Percentiles rank a stretch among this genome's conserved stretches.
Evolutionary conservation across 2,329 filamentous ascomycete species (phyloP).

Genomic region (Neofusicoccum sp.): DNA sequence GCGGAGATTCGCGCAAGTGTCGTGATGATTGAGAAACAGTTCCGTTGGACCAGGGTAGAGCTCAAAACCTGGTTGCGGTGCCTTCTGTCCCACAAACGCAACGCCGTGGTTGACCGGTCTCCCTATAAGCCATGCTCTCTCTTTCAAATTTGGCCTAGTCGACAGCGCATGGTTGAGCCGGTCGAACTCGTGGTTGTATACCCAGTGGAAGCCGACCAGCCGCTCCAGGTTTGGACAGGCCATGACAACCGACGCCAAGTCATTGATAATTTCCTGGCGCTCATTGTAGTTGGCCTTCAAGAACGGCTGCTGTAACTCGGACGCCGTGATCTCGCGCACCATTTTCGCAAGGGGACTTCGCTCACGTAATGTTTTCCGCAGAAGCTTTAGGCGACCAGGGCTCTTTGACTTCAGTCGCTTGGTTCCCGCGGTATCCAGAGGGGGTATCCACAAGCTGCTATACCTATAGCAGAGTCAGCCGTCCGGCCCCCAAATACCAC

Average conservation of each 20-base stretch:
- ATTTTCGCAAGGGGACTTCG: conserved; percentile 50
- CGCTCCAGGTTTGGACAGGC: conserved; percentile 58
- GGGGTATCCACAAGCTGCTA: conserved; percentile 47
- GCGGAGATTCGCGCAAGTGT: conserved; percentile 50
- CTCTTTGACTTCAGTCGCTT: conserved; percentile 41
- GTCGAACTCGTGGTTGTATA: conserved; percentile 54
- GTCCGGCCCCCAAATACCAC: too few relatives aligned
- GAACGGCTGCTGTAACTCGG: conserved; percentile 45
- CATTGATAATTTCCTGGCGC: conserved; percentile 50
- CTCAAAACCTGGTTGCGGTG: conserved; percentile 43
- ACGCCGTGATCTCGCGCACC: conserved; percentile 54
- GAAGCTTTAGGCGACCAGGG: conserved; percentile 51
- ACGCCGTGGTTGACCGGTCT: conserved; percentile 1
- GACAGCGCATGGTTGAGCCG: conserved; percentile 56
- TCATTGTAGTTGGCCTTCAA: conserved; percentile 38
- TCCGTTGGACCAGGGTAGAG: conserved; percentile 38
- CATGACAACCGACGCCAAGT: conserved; percentile 58
- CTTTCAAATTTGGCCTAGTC: conserved; percentile 52
- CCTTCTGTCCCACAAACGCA: not conserved
- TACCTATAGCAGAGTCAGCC: conserved; percentile 40
- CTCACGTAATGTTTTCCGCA: conserved; percentile 55
- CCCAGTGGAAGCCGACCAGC: conserved; percentile 53
- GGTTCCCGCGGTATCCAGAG: conserved; percentile 39
- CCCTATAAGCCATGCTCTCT: conserved; percentile 55
- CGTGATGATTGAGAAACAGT: conserved; percentile 55